phyloP scores from a whole-genome alignment of 1,284 basidiomycete species.

The Ceratobasidium sp. region DNA sequence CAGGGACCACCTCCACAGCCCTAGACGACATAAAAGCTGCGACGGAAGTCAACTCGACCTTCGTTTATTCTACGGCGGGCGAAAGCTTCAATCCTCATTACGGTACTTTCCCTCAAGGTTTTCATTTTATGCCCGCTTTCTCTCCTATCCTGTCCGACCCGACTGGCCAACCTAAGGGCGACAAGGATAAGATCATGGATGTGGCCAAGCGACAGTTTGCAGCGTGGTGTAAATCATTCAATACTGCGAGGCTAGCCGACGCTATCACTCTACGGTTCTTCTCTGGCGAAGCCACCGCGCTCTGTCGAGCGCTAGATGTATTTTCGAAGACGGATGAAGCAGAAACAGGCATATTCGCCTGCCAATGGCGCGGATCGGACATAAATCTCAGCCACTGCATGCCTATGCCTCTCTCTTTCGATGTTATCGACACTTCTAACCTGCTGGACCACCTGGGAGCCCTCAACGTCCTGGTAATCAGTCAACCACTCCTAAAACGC shows the following conservation, averaged over 20 bases:
- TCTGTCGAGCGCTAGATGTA: background rate
- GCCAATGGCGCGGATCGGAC: slow-evolving; percentile 59
- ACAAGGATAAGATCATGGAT: slow-evolving; percentile 53
- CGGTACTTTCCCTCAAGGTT: slow-evolving; percentile 64
- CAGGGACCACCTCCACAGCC: slow-evolving; percentile 61
- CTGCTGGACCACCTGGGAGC: slow-evolving; percentile 63
- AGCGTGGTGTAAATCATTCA: slow-evolving; percentile 60
- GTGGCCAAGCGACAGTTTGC: slow-evolving; percentile 58
- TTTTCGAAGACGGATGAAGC: background rate
- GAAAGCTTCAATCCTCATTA: slow-evolving; percentile 65
- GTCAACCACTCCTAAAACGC: slow-evolving; percentile 22
- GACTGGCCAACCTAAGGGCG: slow-evolving; percentile 25
- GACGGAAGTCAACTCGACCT: slow-evolving; percentile 65
- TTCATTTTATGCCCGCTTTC: slow-evolving; percentile 64
- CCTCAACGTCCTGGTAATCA: slow-evolving; percentile 14
- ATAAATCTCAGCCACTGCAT: slow-evolving; percentile 57
- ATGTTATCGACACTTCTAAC: slow-evolving; percentile 71
- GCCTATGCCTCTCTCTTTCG: slow-evolving; percentile 57
- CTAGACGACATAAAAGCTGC: slow-evolving; percentile 54
- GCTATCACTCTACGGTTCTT: slow-evolving; percentile 29
- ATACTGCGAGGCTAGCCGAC: slow-evolving; percentile 30
- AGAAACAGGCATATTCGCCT: slow-evolving; percentile 56
- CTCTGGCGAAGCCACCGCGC: slow-evolving; percentile 4
- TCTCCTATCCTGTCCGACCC: slow-evolving; percentile 49
- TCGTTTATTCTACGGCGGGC: slow-evolving; percentile 61